phyloP scores from a whole-genome alignment of 2,329 filamentous ascomycete genomes.

The Venturia effusa region DNA sequence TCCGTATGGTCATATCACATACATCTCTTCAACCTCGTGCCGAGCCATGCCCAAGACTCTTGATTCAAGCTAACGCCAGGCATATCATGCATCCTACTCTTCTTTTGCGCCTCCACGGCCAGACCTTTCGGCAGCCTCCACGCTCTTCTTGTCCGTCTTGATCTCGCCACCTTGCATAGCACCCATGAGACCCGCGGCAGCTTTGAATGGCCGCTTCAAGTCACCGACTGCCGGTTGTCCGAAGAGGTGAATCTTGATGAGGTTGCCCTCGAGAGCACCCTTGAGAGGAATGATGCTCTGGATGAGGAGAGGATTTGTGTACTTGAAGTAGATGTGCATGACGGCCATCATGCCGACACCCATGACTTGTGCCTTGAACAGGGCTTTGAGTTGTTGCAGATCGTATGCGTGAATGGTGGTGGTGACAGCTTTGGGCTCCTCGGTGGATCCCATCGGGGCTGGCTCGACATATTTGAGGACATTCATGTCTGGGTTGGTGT shows the following conservation, averaged over 20 bases:
- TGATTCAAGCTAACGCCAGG: background rate
- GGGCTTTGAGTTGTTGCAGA: constrained; percentile 66
- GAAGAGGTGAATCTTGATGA: constrained; percentile 90
- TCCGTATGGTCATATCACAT: background rate
- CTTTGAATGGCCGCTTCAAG: constrained; percentile 93
- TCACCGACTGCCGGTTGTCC: constrained; percentile 81
- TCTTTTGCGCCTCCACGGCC: constrained; percentile 42
- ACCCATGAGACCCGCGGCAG: constrained; percentile 68
- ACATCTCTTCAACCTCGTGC: background rate
- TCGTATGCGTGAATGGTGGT: constrained; percentile 97
- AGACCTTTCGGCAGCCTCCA: constrained; percentile 40
- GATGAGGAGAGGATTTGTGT: constrained; percentile 97
- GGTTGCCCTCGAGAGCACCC: constrained; percentile 86
- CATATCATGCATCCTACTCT: constrained; percentile 27
- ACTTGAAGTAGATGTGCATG: constrained; percentile 99
- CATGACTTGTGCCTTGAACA: constrained; percentile 89
- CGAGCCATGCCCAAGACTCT: background rate
- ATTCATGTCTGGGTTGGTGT: constrained; percentile 62
- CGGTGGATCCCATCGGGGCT: constrained; percentile 79
- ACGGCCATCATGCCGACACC: constrained; percentile 95
- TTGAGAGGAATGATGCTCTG: constrained; percentile 98
- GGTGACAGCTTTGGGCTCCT: constrained; percentile 92
- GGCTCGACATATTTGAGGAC: constrained; percentile 99
- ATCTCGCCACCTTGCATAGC: constrained; percentile 60
- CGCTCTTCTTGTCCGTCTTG: constrained; percentile 67